Conservation (phyloP, 495 filamentous ascomycete genomes). For the Immersiella caudata region DNA sequence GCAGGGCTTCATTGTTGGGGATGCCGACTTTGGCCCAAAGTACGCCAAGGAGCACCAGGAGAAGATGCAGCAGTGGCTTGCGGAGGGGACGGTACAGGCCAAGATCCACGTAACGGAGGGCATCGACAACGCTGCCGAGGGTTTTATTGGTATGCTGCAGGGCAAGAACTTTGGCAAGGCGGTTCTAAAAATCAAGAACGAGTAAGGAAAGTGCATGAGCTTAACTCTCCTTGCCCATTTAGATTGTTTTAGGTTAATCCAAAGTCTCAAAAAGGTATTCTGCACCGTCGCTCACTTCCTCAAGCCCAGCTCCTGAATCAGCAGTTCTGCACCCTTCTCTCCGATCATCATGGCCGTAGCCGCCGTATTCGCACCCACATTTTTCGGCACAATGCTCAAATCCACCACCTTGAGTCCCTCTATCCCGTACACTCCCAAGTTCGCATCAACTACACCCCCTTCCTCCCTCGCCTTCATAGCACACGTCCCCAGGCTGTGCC, state of each 20-base stretch:
- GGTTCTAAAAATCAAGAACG: constrained; percentile 67
- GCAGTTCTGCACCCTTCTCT: not conserved
- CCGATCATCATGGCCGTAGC: constrained; percentile 40
- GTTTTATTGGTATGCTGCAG: constrained; percentile 81
- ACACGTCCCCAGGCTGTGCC: constrained; percentile 41
- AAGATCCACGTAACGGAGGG: constrained; percentile 72
- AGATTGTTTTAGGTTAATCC: no score
- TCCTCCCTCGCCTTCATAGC: constrained; percentile 52
- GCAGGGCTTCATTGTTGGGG: constrained; percentile 76
- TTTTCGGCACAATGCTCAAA: constrained; percentile 38
- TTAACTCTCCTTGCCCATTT: no score
- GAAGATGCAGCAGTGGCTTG: constrained; percentile 81
- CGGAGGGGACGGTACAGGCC: constrained; percentile 77
- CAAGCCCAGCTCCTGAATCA: not conserved
- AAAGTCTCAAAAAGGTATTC: no score
- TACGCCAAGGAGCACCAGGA: constrained; percentile 78
- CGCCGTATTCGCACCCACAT: constrained; percentile 31
- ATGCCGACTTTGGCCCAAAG: constrained; percentile 65
- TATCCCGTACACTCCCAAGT: constrained; percentile 42
- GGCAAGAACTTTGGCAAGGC: constrained; percentile 95
- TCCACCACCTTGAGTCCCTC: constrained; percentile 43
- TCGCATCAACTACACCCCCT: constrained; percentile 51
- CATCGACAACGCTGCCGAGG: constrained; percentile 80
- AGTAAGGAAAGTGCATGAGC: constrained; percentile 4
- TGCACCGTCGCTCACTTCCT: no score